phyloP scores from a whole-genome alignment of 2,329 filamentous ascomycete genomes.

The Hypoxylon sp. region DNA sequence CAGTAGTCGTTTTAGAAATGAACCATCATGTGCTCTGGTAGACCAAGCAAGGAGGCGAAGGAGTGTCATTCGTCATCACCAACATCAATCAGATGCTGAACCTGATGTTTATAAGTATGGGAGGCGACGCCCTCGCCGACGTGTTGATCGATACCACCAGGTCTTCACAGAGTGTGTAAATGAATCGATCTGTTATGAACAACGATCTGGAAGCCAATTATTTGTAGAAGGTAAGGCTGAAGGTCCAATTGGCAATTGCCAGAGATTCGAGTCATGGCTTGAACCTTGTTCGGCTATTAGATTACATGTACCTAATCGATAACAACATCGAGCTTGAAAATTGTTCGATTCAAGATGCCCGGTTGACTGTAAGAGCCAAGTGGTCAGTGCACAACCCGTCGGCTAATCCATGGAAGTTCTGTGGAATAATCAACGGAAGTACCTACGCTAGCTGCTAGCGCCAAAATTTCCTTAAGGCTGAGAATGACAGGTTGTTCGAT shows the following conservation, averaged over 20 bases:
- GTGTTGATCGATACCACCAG: neutral
- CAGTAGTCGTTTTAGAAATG: conserved; percentile 32
- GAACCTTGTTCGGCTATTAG: conserved; percentile 1
- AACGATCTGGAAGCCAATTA: neutral
- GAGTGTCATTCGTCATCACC: conserved; percentile 14
- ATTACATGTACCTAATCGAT: no score
- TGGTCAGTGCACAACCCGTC: conserved; percentile 18
- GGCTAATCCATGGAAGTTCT: conserved; percentile 30
- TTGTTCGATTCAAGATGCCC: conserved; percentile 3
- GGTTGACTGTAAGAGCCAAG: neutral
- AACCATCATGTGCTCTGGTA: conserved; percentile 29
- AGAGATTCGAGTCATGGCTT: neutral
- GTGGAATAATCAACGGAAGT: conserved; percentile 31
- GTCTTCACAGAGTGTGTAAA: neutral
- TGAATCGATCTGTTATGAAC: conserved; percentile 1
- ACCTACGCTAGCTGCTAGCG: conserved; percentile 7
- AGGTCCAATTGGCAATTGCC: conserved; percentile 4
- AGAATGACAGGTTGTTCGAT: conserved; percentile 50
- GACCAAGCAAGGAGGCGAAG: conserved; percentile 19
- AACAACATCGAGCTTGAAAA: no score
- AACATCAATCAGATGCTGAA: conserved; percentile 17
- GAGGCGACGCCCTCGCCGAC: neutral
- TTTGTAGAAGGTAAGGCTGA: conserved; percentile 13
- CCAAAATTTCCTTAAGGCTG: conserved; percentile 43
- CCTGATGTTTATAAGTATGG: conserved; percentile 27